These are phyloP conservation scores for Leonotis leonurus DNA, from an alignment of 257 asterid species.

Conservation along the genomic window DNA sequence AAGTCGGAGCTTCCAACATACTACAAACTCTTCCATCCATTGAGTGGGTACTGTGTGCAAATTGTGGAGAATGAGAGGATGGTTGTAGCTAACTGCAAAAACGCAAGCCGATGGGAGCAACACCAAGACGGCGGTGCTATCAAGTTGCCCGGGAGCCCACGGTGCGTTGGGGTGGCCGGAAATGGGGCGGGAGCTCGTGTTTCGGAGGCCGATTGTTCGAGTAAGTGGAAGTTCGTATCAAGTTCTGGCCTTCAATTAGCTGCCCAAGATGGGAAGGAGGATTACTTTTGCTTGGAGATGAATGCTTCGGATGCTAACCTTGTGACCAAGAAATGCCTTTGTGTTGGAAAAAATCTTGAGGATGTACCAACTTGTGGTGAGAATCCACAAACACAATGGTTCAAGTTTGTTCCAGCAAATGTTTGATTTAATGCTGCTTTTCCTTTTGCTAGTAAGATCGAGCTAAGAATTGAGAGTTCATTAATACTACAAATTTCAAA, in stretches of 20 bases:
- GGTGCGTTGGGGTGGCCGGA: constrained; percentile 32
- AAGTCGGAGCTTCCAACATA: constrained; percentile 18
- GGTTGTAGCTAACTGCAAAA: constrained; percentile 23
- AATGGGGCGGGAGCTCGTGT: constrained; percentile 27
- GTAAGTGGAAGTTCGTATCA: constrained; percentile 39
- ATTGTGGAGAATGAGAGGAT: neutral
- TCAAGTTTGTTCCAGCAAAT: constrained; percentile 46
- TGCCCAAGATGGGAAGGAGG: constrained; percentile 28
- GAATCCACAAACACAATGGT: constrained; percentile 68
- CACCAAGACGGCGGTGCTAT: constrained; percentile 31
- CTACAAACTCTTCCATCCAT: constrained; percentile 48
- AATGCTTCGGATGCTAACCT: constrained; percentile 19
- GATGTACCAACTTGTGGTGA: constrained; percentile 33
- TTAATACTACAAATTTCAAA: too few relatives aligned
- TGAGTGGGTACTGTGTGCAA: constrained; percentile 45
- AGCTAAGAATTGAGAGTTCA: neutral
- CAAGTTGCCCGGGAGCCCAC: constrained; percentile 21
- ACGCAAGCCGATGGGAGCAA: constrained; percentile 31
- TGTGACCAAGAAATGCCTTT: constrained; percentile 46
- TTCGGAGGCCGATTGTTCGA: constrained; percentile 31
- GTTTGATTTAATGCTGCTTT: neutral
- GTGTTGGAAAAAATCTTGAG: constrained; percentile 28
- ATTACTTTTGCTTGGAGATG: constrained; percentile 48
- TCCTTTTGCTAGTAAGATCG: too few relatives aligned
- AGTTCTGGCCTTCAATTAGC: constrained; percentile 44